Conservation (phyloP, 805 yeast genomes). For the Candida schatavii region DNA sequence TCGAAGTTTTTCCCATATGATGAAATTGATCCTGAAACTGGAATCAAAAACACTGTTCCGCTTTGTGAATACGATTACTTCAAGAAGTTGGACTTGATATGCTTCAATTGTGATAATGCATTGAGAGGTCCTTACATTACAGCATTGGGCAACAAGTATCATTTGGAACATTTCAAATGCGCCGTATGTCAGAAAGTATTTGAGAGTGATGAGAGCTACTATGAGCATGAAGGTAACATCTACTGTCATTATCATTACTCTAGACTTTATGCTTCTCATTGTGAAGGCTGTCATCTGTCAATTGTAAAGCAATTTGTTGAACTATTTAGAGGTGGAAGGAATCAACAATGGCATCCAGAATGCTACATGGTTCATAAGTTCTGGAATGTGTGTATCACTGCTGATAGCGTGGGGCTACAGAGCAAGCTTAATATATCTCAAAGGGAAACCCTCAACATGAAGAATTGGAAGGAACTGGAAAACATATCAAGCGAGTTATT, state of each 20-base stretch:
- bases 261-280: slow-evolving; percentile 76
- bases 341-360: slow-evolving; percentile 98
- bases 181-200: slow-evolving; percentile 81
- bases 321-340: slow-evolving; percentile 82
- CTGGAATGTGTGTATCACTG: slow-evolving; percentile 83
- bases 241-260: slow-evolving; percentile 93
- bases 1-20: slow-evolving; percentile 87
- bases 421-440: slow-evolving; percentile 15
- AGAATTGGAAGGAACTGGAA: slow-evolving; percentile 24
- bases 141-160: slow-evolving; percentile 88
- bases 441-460: background rate
- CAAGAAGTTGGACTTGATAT: slow-evolving; percentile 77
- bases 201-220: slow-evolving; percentile 88
- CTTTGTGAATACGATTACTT: slow-evolving; percentile 94
- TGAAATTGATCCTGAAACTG: slow-evolving; percentile 42
- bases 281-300: slow-evolving; percentile 91
- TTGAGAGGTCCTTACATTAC: slow-evolving; percentile 91
- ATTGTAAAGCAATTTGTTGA: slow-evolving; percentile 94
- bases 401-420: slow-evolving; percentile 53
- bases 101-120: slow-evolving; percentile 81
- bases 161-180: slow-evolving; percentile 93
- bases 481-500: slow-evolving; percentile 45
- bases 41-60: slow-evolving; percentile 30
- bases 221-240: slow-evolving; percentile 77
- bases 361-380: slow-evolving; percentile 97